These are phyloP conservation scores for Talaromyces sp. DNA, from an alignment of 2,329 filamentous ascomycete species.

Conservation along the genomic window DNA sequence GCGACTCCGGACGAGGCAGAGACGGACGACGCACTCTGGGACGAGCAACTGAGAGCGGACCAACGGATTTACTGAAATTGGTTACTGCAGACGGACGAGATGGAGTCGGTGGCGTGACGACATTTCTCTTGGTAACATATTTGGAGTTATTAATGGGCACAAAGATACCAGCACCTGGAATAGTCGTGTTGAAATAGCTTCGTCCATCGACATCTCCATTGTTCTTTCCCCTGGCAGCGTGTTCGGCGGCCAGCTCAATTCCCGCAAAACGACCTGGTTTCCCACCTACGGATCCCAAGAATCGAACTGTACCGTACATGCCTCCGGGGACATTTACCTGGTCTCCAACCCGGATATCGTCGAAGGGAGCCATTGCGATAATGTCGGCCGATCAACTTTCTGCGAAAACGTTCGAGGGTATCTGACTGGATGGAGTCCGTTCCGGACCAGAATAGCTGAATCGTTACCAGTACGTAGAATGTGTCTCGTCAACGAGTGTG, in stretches of 20 bases:
- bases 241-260: conserved; percentile 79
- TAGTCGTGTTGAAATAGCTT: conserved; percentile 73
- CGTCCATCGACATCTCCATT: conserved; percentile 87
- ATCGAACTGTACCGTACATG: conserved; percentile 86
- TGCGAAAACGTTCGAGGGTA: neutral
- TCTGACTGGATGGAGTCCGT: neutral
- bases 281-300: conserved; percentile 77
- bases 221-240: conserved; percentile 83
- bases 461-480: neutral
- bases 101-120: conserved; percentile 64
- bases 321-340: conserved; percentile 85
- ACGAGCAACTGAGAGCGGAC: conserved; percentile 65
- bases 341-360: conserved; percentile 69
- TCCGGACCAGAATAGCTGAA: neutral
- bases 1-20: conserved; percentile 82
- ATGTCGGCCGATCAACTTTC: neutral
- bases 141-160: conserved; percentile 75
- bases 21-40: conserved; percentile 63
- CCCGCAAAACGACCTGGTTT: conserved; percentile 91
- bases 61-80: conserved; percentile 85
- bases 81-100: conserved; percentile 61
- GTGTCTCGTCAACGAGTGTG: neutral
- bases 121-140: conserved; percentile 57
- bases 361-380: conserved; percentile 31
- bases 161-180: conserved; percentile 85